Conservation (phyloP, 176 grass and related monocot genomes). For the Oryza brachyantha region DNA sequence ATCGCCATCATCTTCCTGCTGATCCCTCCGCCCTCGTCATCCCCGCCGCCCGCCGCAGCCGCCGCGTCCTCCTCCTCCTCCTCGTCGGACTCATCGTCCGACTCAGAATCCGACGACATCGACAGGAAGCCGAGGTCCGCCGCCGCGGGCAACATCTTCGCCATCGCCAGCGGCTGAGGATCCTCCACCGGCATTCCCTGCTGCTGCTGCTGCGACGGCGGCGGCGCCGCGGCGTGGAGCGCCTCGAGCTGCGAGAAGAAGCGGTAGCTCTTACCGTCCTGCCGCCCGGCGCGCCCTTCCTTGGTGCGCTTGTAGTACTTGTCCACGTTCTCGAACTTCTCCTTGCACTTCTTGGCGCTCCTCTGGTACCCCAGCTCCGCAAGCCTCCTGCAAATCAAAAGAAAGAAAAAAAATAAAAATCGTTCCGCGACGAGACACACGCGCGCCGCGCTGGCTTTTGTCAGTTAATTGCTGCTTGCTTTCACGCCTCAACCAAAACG, state of each 20-base stretch:
- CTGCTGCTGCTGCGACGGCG: neutral
- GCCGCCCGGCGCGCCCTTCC: conserved; percentile 71
- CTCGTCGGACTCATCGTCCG: conserved; percentile 22
- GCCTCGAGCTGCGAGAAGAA: conserved; percentile 84
- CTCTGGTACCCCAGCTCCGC: conserved; percentile 80
- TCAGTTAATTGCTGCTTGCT: conserved; percentile 16
- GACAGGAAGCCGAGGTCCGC: conserved; percentile 56
- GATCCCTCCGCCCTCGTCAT: neutral
- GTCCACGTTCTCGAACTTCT: conserved; percentile 99
- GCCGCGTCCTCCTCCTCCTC: conserved; percentile 32
- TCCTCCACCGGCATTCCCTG: neutral
- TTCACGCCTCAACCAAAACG: conserved; percentile 30
- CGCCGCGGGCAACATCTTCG: neutral
- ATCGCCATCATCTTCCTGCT: conserved; percentile 56
- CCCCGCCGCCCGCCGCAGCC: neutral
- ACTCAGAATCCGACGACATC: conserved; percentile 46
- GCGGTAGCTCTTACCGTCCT: conserved; percentile 96
- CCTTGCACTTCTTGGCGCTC: conserved; percentile 88
- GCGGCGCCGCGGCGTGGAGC: conserved; percentile 41
- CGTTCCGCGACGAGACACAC: neutral
- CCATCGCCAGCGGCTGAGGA: conserved; percentile 16
- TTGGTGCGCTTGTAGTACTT: conserved; percentile 99
- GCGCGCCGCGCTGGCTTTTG: neutral
- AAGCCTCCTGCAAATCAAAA: conserved; percentile 82
- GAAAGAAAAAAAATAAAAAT: too few species aligned